Percentiles rank a stretch among this genome's conserved stretches.
Evolutionary conservation across 163 green algal species (phyloP).

Genomic region (Scenedesmus sp.): DNA sequence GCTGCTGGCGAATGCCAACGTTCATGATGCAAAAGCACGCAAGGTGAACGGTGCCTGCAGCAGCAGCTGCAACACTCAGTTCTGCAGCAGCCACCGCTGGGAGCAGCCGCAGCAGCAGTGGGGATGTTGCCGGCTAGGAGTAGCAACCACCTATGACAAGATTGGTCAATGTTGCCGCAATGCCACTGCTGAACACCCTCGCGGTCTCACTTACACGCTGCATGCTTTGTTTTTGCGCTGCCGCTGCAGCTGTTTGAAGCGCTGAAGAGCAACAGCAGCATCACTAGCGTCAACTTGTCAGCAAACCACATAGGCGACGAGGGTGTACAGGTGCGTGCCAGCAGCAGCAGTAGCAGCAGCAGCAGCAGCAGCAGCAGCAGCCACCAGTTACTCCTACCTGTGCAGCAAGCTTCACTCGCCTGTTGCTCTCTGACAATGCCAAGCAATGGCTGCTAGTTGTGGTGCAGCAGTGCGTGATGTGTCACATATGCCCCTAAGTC

Average conservation of each 20-base stretch:
- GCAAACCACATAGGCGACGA: conserved; percentile 80
- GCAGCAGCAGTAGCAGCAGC: neutral
- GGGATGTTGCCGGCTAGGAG: no score
- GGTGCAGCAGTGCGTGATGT: no score
- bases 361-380: neutral
- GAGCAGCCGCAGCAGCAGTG: neutral
- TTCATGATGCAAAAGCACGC: conserved; percentile 71
- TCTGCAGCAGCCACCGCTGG: neutral
- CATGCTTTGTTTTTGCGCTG: no score
- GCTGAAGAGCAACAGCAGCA: conserved; percentile 72
- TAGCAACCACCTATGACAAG: no score
- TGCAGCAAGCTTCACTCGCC: neutral
- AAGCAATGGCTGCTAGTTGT: no score
- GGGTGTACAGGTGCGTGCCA: conserved; percentile 64
- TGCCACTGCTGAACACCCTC: no score
- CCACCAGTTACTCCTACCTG: neutral
- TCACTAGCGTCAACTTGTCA: conserved; percentile 81
- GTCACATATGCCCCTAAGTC: no score
- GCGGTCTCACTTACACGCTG: no score
- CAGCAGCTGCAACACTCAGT: neutral
- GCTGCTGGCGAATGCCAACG: conserved; percentile 63
- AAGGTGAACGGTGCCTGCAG: conserved; percentile 59
- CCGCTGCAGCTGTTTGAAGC: conserved; percentile 70
- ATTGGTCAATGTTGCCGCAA: no score
- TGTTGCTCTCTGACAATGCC: neutral